Evolutionary conservation across 305 asterid genomes (phyloP).

Genomic region (Fraxinus sp.): DNA sequence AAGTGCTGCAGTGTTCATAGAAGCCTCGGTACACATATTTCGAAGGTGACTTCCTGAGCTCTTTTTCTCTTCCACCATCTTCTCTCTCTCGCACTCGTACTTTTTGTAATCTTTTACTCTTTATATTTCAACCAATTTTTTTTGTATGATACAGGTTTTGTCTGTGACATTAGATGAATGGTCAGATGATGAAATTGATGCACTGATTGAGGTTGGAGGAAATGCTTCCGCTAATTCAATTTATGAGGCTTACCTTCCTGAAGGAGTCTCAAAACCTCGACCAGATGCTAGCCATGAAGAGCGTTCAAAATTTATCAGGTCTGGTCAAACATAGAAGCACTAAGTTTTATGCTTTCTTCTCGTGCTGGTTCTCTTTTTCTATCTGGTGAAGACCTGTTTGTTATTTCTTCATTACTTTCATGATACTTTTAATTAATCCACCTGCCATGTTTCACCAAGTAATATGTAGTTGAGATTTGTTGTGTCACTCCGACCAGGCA

Average conservation of each 20-base stretch:
- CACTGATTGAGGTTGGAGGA: constrained; percentile 93
- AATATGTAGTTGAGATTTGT: background rate
- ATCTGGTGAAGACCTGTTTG: background rate
- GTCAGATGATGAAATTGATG: constrained; percentile 85
- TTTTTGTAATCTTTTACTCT: background rate
- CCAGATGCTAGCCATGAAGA: constrained; percentile 74
- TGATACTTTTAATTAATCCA: background rate
- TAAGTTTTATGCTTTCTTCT: background rate
- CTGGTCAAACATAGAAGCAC: constrained; percentile 3
- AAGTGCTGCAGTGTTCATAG: constrained; percentile 95
- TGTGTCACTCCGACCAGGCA: background rate
- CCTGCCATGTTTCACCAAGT: background rate
- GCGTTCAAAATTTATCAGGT: constrained; percentile 81
- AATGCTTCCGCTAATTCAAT: constrained; percentile 90
- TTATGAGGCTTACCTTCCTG: constrained; percentile 89
- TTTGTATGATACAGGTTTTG: constrained; percentile 55
- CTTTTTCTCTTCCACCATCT: background rate
- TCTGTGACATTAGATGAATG: constrained; percentile 97
- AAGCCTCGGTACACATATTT: constrained; percentile 89
- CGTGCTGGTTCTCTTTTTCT: background rate
- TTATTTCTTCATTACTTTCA: background rate
- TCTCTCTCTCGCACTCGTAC: background rate
- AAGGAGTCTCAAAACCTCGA: constrained; percentile 79
- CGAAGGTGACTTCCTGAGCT: constrained; percentile 59
- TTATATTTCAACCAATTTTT: background rate